Base-by-base conservation (phyloP, 306 rosid genomes). In the Medicago ruthenica region DNA sequence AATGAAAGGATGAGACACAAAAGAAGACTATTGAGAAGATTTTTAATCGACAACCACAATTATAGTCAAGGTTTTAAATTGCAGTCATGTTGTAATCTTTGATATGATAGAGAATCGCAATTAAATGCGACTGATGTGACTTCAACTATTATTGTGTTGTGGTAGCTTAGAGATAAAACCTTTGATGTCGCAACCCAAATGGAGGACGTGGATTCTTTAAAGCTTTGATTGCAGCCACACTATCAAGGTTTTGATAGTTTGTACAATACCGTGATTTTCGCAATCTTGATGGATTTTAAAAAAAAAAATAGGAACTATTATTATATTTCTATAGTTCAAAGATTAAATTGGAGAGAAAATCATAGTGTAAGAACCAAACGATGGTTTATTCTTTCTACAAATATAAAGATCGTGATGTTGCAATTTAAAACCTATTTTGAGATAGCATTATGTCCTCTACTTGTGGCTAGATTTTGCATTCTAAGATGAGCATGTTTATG, bases 391-490 rank as follows among this genome's bases (percentile, higher is more conserved):
- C 37, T 62, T 62, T 62, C 42, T n/a, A 8, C 10, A 34, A 15
- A 31, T 27, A 12, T 7, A 61, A 31, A 31, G 7, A 61, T 14
- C 67, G 3, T 7, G 67, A 15, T 61, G 42, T 31, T 34, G 45
- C 70, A 64, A 37, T 17, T 37, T 3, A 64, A 9, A 39, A 64
- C 9, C 4, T 64, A 16, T 7, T 31, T 15, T 47, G 5, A 15
- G 44, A 15, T n/a, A 15, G 22, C n/a, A 47, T 24, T 45, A 14
- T 7, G 22, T 67, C 82, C 41, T 15, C 67, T 44, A 59, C 8
- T 69, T 45, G 21, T 36, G 34, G 42, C 22, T 48, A 48, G 31
- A 50, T 47, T 37, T 61, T 70, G 72, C 66, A 48, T 37, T 62
- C 55, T 50, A 13, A 48, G 53, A 71, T 4, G 15, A 44, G 50